Evolutionary conservation across 805 yeast genomes (phyloP), one percentile per base, ranked within the genome.

Genomic region (Candida boidinii): DNA sequence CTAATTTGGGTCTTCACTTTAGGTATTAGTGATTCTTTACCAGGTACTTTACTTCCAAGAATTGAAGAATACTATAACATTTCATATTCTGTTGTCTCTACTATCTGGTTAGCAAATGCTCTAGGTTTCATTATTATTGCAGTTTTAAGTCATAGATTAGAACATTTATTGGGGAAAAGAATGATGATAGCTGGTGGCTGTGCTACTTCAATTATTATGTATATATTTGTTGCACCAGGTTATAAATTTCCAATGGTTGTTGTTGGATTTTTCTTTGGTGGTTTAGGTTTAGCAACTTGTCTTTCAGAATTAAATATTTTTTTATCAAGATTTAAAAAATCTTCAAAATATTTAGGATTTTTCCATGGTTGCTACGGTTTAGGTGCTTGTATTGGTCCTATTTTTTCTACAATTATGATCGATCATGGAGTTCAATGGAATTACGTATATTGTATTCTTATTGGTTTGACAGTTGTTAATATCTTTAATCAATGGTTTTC

Each of bases 311-410:
- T 62, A 28, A 76, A 74, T 44, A 64, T 73, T 13, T 74, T 72
- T 41, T 38, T 73, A 14, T 55, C 75, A 4, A 52, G 65, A 36
- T 53, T 78, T 23, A 63, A 64, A 17, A 71, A 73, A 37, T 66
- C 73, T 30, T 74, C 80, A 29, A 70, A 67, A 33, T 61, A 71
- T 37, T 62, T 79, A 54, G 83, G 88, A 1, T 51, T 64, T 17
- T 59, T 71, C 37, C 92, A 82, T 56, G 88, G 84, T 1, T 48
- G 64, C 11, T 82, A 80, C 51, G 94, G 94, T 1, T 43, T 74
- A 3, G 87, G 88, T 2, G 84, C 87, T 1, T 75, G 83, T 29
- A 41, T 76, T 1, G 68, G 85, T 2, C 88, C 94, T 2, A 66
- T 83, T 14, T 49, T 76, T 20, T 77, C 79, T 3, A 72, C 84